Percentiles rank a stretch among this genome's conserved stretches.
These are phyloP conservation scores for Pichia norvegensis DNA, from an alignment of 1,139 yeast species.

Conservation along the genomic window DNA sequence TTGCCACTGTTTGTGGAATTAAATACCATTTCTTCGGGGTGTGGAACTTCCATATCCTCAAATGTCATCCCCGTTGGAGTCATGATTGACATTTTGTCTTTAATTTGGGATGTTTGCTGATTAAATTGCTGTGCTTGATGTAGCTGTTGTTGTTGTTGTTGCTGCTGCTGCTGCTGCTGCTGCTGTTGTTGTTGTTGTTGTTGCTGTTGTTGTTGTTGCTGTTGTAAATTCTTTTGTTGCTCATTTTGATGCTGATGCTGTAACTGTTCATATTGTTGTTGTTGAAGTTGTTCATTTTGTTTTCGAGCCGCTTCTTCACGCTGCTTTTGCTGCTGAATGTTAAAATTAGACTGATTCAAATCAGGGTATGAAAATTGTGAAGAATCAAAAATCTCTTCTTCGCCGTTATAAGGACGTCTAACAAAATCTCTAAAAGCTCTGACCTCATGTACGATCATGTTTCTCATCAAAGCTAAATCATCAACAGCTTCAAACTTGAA, in stretches of 20 bases:
- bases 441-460: conserved; percentile 78
- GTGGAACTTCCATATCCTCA: conserved; percentile 32
- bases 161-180: conserved; percentile 20
- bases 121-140: conserved; percentile 19
- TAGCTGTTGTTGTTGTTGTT: conserved; percentile 13
- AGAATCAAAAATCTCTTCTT: conserved; percentile 40
- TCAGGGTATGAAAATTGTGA: conserved; percentile 11
- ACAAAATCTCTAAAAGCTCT: conserved; percentile 73
- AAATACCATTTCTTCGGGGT: conserved; percentile 34
- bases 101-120: conserved; percentile 14
- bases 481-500: conserved; percentile 84
- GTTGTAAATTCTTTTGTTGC: conserved; percentile 3
- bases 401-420: conserved; percentile 57
- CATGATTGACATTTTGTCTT: conserved; percentile 14
- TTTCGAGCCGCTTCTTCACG: conserved; percentile 2
- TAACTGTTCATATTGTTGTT: conserved; percentile 5
- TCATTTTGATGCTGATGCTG: background rate
- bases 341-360: conserved; percentile 2
- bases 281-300: conserved; percentile 4
- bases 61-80: conserved; percentile 27
- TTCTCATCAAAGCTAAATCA: conserved; percentile 68
- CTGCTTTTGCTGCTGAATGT: background rate
- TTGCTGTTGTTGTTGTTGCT: conserved; percentile 16
- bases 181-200: conserved; percentile 15
- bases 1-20: conserved; percentile 17